Base-by-base conservation (phyloP, 345 rosid species). In the Firmiana major region DNA sequence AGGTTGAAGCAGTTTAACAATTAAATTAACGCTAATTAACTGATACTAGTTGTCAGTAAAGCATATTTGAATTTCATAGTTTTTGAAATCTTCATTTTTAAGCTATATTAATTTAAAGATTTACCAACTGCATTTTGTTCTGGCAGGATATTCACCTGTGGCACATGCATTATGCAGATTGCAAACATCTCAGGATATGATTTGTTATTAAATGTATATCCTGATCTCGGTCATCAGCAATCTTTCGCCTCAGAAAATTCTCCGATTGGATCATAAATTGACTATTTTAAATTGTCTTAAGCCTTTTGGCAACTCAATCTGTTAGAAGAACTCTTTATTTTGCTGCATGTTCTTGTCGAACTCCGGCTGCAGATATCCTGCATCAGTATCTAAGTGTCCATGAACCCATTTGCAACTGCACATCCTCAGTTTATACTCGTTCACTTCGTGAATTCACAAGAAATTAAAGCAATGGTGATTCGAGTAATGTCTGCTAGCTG, bases 91-190 rank as follows among this genome's bases (percentile, higher is more conserved):
- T 3, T 16, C 7, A 1, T 49, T 17, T 5, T 38, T 31, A 31
- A 6, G 3, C 21, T 10, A 3, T 2, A 8, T n/a, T 34, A 26
- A 28, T n/a, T 6, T 55, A 11, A 19, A 54, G 5, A 71, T 6
- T 69, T 40, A 34, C 17, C 42, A 17, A 40, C 21, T 26, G 6
- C 19, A 28, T 54, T 82, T 57, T 74, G 43, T 45, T 71, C 65
- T 57, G 64, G 77, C 89, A 86, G 89, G 87, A 77, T 70, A 55
- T 59, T 24, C 16, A 28, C 42, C 7, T 1, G 40, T 59, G 74
- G 70, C n/a, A 15, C 67, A 15, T 36, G 28, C 19, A 54, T 24
- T 28, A 17, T 46, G 48, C 6, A 22, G 77, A 55, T 48, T 48
- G 81, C 65, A 26, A 70, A 77, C 55, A 9, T 57, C 9, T 51